These are phyloP conservation scores for Entophlyctis luteolus DNA, from an alignment of 192 early-diverging fungal genomes.

Conservation along the genomic window DNA sequence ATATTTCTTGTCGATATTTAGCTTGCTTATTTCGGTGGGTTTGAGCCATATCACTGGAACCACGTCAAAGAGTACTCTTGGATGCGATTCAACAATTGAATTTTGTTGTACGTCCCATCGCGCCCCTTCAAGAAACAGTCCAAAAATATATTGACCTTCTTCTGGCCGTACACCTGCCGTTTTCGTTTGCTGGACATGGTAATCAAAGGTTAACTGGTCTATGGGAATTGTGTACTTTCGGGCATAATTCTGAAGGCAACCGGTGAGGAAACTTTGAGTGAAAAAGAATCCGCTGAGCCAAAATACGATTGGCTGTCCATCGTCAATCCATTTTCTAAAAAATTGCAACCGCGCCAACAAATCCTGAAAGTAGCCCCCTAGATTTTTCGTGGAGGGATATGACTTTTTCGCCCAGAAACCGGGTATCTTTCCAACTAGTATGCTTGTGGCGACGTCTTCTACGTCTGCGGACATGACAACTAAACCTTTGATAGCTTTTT, in stretches of 20 bases:
- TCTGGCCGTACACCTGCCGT: constrained; percentile 57
- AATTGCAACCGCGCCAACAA: constrained; percentile 49
- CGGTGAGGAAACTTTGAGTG: constrained; percentile 59
- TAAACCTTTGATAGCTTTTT: constrained; percentile 61
- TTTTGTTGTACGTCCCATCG: constrained; percentile 54
- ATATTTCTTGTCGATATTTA: constrained; percentile 42
- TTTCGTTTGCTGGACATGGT: constrained; percentile 44
- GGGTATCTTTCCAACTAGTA: constrained; percentile 52
- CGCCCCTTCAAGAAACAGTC: constrained; percentile 58
- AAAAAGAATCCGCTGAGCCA: constrained; percentile 67
- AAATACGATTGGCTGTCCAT: constrained; percentile 60
- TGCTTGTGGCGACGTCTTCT: constrained; percentile 56
- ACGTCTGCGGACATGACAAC: constrained; percentile 61
- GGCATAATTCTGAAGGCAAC: constrained; percentile 55
- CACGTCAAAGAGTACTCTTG: constrained; percentile 51
- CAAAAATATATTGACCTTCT: constrained; percentile 61
- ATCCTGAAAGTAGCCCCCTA: constrained; percentile 52
- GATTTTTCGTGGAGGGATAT: constrained; percentile 58
- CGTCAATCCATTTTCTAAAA: constrained; percentile 53
- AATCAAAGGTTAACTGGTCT: constrained; percentile 55
- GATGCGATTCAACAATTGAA: constrained; percentile 53
- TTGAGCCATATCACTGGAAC: constrained; percentile 60
- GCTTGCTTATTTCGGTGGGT: constrained; percentile 46
- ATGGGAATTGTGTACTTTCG: constrained; percentile 62
- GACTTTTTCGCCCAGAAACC: constrained; percentile 54